A percentile compares a stretch with the other conserved stretches of the same genome.
These are phyloP conservation scores for Paraphoma sp. DNA, from an alignment of 2,329 filamentous ascomycete species.

Conservation along the genomic window DNA sequence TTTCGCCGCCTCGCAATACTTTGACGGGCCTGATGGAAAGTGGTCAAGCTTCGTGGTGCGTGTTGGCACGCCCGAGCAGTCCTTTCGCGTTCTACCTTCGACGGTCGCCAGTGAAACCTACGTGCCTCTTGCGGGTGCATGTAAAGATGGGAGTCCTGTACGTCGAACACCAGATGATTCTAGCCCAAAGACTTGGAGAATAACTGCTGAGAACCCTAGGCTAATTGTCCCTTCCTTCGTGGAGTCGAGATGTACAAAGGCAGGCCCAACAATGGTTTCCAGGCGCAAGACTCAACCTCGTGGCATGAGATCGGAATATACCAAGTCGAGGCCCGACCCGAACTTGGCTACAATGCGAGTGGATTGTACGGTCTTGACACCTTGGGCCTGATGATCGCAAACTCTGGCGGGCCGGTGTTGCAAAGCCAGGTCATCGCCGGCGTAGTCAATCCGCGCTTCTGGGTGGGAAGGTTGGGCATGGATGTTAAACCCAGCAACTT, in stretches of 20 bases:
- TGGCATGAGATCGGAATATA: slow-evolving; percentile 27
- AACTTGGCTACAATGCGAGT: slow-evolving; percentile 19
- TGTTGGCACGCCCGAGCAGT: slow-evolving; percentile 36
- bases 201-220: background rate
- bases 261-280: slow-evolving; percentile 14
- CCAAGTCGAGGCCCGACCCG: slow-evolving; percentile 7
- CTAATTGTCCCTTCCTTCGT: slow-evolving; percentile 13
- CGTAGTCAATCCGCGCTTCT: slow-evolving; percentile 17
- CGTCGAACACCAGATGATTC: background rate
- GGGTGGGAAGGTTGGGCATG: slow-evolving; percentile 45
- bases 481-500: slow-evolving; percentile 57
- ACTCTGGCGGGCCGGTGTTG: slow-evolving; percentile 21
- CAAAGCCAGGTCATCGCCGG: slow-evolving; percentile 15
- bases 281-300: slow-evolving; percentile 12
- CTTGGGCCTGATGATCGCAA: slow-evolving; percentile 35
- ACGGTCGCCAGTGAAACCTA: slow-evolving; percentile 13
- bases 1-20: slow-evolving; percentile 7
- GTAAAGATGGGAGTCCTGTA: slow-evolving; percentile 8
- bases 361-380: slow-evolving; percentile 25
- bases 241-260: slow-evolving; percentile 20
- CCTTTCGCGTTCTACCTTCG: slow-evolving; percentile 37
- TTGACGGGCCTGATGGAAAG: slow-evolving; percentile 13
- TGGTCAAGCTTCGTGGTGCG: slow-evolving; percentile 39
- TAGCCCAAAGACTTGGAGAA: background rate
- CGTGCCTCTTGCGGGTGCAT: slow-evolving; percentile 13